phyloP scores from a whole-genome alignment of 257 asterid genomes.

The Eustoma russellianum region DNA sequence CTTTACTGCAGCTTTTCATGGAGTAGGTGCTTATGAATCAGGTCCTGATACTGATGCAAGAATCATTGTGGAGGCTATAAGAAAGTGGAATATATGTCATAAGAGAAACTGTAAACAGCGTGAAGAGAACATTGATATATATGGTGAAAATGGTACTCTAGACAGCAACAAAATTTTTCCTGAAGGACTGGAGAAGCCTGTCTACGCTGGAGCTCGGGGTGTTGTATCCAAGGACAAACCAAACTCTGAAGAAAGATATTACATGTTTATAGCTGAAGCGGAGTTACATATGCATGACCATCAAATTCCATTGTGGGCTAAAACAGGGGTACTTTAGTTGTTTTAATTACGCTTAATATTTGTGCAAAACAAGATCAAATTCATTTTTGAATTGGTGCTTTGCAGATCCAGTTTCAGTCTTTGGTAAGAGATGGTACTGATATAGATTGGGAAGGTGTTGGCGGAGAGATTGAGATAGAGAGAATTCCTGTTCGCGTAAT shows the following conservation, averaged over 20 bases:
- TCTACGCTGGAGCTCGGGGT: conserved; percentile 17
- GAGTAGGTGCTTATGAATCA: conserved; percentile 31
- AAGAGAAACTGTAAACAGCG: conserved; percentile 49
- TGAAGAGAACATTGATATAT: conserved; percentile 46
- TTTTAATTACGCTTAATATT: conserved; percentile 2
- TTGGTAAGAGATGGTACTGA: conserved; percentile 31
- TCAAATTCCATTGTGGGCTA: conserved; percentile 60
- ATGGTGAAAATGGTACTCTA: conserved; percentile 47
- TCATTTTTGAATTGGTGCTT: conserved; percentile 12
- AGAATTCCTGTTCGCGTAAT: conserved; percentile 40
- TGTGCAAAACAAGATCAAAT: conserved; percentile 5
- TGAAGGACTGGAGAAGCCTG: conserved; percentile 31
- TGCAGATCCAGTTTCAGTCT: conserved; percentile 62
- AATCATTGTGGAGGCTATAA: conserved; percentile 53
- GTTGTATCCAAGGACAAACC: conserved; percentile 18
- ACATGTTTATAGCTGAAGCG: conserved; percentile 75
- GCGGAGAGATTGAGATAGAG: conserved; percentile 82
- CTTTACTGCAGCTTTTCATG: conserved; percentile 25
- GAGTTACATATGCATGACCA: conserved; percentile 80
- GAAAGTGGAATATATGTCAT: conserved; percentile 78
- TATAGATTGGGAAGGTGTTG: conserved; percentile 25
- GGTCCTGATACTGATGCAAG: conserved; percentile 35
- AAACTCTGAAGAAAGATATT: conserved; percentile 41
- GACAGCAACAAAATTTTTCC: conserved; percentile 68
- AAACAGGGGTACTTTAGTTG: conserved; percentile 45